These are phyloP conservation scores for Musa balbisiana DNA, from an alignment of 202 grass and related monocot genomes.

Conservation along the genomic window DNA sequence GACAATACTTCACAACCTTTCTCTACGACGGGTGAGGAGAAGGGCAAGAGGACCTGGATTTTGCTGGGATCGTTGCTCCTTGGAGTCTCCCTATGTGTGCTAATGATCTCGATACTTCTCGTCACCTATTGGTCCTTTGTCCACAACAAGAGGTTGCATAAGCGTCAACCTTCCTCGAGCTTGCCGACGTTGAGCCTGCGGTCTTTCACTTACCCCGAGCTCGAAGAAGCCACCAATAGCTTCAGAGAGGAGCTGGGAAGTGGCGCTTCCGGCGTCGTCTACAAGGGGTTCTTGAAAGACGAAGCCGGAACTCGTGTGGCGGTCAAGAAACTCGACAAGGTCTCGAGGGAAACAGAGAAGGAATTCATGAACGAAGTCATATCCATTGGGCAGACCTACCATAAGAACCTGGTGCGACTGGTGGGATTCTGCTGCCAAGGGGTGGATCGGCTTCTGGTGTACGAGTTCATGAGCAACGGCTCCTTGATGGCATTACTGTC, in stretches of 20 bases:
- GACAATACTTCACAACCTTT: not conserved
- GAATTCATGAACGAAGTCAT: slow-evolving; percentile 61
- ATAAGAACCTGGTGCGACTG: slow-evolving; percentile 59
- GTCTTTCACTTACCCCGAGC: slow-evolving; percentile 37
- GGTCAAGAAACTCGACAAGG: slow-evolving; percentile 54
- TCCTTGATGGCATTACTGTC: slow-evolving; percentile 37
- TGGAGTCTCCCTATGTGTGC: slow-evolving; percentile 19
- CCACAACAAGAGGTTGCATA: not conserved
- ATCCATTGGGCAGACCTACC: slow-evolving; percentile 51
- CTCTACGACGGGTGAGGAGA: not conserved
- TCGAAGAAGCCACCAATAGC: slow-evolving; percentile 34
- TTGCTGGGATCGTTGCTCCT: slow-evolving; percentile 11
- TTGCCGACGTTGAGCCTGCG: slow-evolving; percentile 2
- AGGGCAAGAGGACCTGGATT: not conserved
- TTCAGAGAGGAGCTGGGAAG: slow-evolving; percentile 41
- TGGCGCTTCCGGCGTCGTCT: slow-evolving; percentile 41
- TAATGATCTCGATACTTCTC: not conserved
- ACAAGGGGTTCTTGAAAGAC: slow-evolving; percentile 29
- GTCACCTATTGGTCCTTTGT: not conserved
- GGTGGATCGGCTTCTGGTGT: slow-evolving; percentile 46
- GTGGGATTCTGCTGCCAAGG: slow-evolving; percentile 57
- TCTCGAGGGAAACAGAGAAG: slow-evolving; percentile 33
- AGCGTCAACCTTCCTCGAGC: not conserved
- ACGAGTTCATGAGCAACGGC: slow-evolving; percentile 59
- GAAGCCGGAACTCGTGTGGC: slow-evolving; percentile 16